Evolutionary conservation across 2,329 filamentous ascomycete species (phyloP).

Genomic region (Epichloe sibirici): DNA sequence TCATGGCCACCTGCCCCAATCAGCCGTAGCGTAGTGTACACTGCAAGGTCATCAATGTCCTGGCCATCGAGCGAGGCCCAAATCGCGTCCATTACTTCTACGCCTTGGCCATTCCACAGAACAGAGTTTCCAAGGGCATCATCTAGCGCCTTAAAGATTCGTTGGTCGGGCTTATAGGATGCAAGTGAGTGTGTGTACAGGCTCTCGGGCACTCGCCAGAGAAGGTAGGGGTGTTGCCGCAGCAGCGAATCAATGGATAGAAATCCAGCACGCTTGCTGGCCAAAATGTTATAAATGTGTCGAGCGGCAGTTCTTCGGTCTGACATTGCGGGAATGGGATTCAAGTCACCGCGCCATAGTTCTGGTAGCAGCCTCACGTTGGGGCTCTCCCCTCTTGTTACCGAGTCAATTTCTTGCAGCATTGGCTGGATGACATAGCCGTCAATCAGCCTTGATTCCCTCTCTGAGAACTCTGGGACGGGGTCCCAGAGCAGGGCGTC

Average conservation of each 20-base stretch:
- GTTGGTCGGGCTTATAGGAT: slow-evolving; percentile 9
- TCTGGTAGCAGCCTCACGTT: slow-evolving; percentile 2
- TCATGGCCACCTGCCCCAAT: slow-evolving; percentile 19
- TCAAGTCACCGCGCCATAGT: slow-evolving; percentile 14
- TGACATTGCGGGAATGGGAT: slow-evolving; percentile 15
- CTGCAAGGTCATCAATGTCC: slow-evolving; percentile 7
- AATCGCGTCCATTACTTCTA: slow-evolving; percentile 10
- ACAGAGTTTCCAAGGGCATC: slow-evolving; percentile 10
- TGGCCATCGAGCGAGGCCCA: slow-evolving; percentile 7
- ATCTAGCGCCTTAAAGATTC: slow-evolving; percentile 15
- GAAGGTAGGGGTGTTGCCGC: slow-evolving; percentile 23
- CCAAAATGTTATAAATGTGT: slow-evolving; percentile 14
- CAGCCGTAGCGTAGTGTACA: slow-evolving; percentile 20
- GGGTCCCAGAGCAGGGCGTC: slow-evolving; percentile 20
- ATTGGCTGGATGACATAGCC: slow-evolving; percentile 12
- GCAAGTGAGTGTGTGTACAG: slow-evolving; percentile 18
- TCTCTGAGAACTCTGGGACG: slow-evolving; percentile 11
- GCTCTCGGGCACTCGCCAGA: slow-evolving; percentile 23
- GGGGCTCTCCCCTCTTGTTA: slow-evolving; percentile 9
- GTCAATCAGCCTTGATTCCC: slow-evolving; percentile 14
- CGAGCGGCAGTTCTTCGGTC: slow-evolving; percentile 6
- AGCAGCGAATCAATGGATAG: slow-evolving; percentile 12
- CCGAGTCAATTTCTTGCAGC: slow-evolving; percentile 12
- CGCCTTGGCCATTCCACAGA: slow-evolving; percentile 8
- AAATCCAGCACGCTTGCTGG: slow-evolving; percentile 14